Evolutionary conservation across 2,329 filamentous ascomycete genomes (phyloP).

Genomic region (Arthrobotrys sinensis): DNA sequence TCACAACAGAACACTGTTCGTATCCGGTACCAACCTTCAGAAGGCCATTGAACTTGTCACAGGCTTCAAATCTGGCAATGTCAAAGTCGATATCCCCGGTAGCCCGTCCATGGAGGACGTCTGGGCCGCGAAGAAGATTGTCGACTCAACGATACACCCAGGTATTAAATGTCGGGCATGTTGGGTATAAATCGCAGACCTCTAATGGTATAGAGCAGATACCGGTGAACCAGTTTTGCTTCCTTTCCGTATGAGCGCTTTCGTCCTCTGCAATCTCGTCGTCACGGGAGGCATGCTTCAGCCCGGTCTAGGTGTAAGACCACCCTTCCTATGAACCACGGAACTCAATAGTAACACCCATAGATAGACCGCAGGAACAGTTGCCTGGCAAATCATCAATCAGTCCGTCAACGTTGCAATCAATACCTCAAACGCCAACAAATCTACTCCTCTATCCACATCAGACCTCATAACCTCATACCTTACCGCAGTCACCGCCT

Average conservation of each 20-base stretch:
- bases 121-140: constrained; percentile 96
- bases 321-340: not conserved
- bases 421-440: constrained; percentile 98
- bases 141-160: constrained; percentile 95
- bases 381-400: constrained; percentile 95
- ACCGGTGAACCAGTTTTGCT: constrained; percentile 92
- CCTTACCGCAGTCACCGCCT: constrained; percentile 89
- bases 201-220: constrained; percentile 72
- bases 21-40: constrained; percentile 83
- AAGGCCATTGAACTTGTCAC: constrained; percentile 85
- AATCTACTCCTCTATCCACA: constrained; percentile 88
- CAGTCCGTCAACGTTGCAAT: constrained; percentile 98
- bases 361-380: constrained; percentile 74
- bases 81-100: constrained; percentile 83
- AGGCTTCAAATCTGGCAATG: constrained; percentile 87
- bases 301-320: constrained; percentile 79
- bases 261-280: constrained; percentile 91
- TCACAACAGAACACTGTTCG: constrained; percentile 82
- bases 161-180: constrained; percentile 72
- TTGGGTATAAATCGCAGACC: not conserved
- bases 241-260: constrained; percentile 97
- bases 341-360: constrained; percentile 33
- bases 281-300: constrained; percentile 98
- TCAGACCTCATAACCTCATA: constrained; percentile 90
- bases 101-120: constrained; percentile 71